Base-by-base conservation (phyloP, 257 asterid genomes). In the Solanum okadae region DNA sequence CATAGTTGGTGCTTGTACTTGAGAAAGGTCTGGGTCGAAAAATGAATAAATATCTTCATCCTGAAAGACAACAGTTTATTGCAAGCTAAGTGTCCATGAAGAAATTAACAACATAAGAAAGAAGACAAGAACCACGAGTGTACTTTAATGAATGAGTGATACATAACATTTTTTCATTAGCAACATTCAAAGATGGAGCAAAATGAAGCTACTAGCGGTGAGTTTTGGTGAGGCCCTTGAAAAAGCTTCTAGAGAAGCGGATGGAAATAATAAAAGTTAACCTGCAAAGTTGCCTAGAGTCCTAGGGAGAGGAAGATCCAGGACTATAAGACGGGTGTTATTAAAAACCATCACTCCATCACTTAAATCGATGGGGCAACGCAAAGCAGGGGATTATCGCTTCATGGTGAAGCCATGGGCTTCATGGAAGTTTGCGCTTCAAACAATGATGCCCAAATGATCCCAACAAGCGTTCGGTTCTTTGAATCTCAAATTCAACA, bases 1-100 rank as follows among this genome's bases (percentile, higher is more conserved):
- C 72, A 95, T 88, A 33, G 90, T 85, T 35, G 92, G 90, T 72
- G 91, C 75, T 23, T 91, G 89, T 27, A 91, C 95, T 6, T 89
- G 83, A 33, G 98, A 96, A 89, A 94, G 96, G 91, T 96, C 98
- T 44, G 98, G 99, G 93, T 96, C 99, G 20, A 96, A 96, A 87
- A 95, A 96, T 2, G 95, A 91, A 81, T 95, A 96, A 5, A 95
- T 90, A 91, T 95, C 98, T 89, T 96, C 99, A 86, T 96, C 99
- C 98, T 96, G 91, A 87, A 68, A 44, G 72, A 71, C 71, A 70
- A 14, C 49, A 86, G 23, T 49, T 63, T 33, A 46, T 23, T 49
- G 85, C 70, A 72, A 86, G 85, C 85, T 46, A 72, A 44, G 61
- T 70, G 83, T 5, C n/a, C 70, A 46, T 29, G 9, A 52, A 82